phyloP scores from a whole-genome alignment of 768 basidiomycete genomes.

The Crucibulum laeve region DNA sequence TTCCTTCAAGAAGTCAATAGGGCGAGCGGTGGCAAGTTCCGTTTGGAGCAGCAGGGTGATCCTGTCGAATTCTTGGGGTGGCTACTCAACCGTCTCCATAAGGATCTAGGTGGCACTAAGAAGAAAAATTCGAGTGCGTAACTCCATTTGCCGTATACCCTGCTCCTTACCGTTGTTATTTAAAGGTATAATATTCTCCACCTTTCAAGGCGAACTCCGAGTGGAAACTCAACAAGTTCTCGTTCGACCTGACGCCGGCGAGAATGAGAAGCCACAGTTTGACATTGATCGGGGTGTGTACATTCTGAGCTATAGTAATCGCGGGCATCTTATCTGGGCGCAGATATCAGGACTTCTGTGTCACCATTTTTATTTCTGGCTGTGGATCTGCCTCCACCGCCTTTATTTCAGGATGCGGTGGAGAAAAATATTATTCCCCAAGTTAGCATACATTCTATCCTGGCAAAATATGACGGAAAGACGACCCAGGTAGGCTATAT shows the following conservation, averaged over 20 bases:
- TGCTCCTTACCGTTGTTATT: constrained; percentile 13
- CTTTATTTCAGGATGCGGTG: constrained; percentile 91
- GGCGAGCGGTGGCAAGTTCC: constrained; percentile 86
- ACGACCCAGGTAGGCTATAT: constrained; percentile 70
- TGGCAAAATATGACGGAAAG: constrained; percentile 91
- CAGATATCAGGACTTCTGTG: constrained; percentile 80
- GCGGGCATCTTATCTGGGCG: constrained; percentile 2
- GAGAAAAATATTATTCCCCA: constrained; percentile 99
- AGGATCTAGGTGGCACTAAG: constrained; percentile 92
- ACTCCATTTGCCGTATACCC: constrained; percentile 4
- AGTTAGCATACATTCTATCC: constrained; percentile 84
- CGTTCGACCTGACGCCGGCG: constrained; percentile 71
- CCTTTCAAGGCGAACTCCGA: constrained; percentile 92
- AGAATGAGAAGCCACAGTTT: constrained; percentile 82
- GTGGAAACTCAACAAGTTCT: constrained; percentile 93
- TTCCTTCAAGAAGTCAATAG: constrained; percentile 95
- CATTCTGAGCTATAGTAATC: not conserved
- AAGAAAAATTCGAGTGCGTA: constrained; percentile 83
- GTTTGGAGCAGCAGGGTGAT: constrained; percentile 92
- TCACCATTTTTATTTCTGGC: constrained; percentile 97
- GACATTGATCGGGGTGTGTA: constrained; percentile 87
- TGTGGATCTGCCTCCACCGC: constrained; percentile 95
- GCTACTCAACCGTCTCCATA: constrained; percentile 91
- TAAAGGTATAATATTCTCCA: constrained; percentile 84
- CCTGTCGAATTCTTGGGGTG: constrained; percentile 95